A percentile compares a stretch with the other conserved stretches of the same genome.
These are phyloP conservation scores for Coccomyxa subellipsoidea DNA, from an alignment of 163 green algal genomes.

Conservation along the genomic window DNA sequence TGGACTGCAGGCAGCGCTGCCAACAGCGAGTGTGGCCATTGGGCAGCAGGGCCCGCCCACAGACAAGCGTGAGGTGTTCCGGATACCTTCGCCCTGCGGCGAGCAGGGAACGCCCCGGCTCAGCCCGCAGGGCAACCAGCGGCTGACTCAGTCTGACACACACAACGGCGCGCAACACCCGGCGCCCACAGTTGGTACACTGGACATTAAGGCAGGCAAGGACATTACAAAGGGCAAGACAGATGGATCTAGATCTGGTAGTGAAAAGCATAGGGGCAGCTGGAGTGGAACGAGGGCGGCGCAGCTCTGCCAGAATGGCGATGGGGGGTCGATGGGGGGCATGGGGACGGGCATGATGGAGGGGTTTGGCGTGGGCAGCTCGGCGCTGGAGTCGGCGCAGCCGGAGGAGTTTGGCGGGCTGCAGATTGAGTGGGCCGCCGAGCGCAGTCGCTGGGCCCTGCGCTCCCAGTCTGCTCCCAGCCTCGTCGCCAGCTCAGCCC, in stretches of 20 bases:
- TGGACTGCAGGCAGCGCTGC: too few relatives aligned
- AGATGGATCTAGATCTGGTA: background rate
- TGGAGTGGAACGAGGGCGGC: background rate
- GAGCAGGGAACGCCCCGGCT: background rate
- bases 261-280: background rate
- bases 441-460: background rate
- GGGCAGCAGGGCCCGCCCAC: background rate
- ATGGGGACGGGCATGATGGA: background rate
- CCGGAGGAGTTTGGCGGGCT: background rate
- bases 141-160: background rate
- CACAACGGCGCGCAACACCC: background rate
- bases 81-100: background rate
- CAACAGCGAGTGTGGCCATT: background rate
- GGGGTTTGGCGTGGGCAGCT: conserved; percentile 3
- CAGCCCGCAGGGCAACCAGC: background rate
- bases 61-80: background rate
- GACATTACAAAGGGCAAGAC: background rate
- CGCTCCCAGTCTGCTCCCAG: background rate
- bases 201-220: background rate
- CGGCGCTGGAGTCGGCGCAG: background rate
- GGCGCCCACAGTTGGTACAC: background rate
- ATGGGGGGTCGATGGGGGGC: background rate
- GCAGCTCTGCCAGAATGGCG: background rate
- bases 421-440: background rate
- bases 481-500: background rate